Conservation (phyloP, 805 yeast genomes). For the Brettanomyces naardenensis region DNA sequence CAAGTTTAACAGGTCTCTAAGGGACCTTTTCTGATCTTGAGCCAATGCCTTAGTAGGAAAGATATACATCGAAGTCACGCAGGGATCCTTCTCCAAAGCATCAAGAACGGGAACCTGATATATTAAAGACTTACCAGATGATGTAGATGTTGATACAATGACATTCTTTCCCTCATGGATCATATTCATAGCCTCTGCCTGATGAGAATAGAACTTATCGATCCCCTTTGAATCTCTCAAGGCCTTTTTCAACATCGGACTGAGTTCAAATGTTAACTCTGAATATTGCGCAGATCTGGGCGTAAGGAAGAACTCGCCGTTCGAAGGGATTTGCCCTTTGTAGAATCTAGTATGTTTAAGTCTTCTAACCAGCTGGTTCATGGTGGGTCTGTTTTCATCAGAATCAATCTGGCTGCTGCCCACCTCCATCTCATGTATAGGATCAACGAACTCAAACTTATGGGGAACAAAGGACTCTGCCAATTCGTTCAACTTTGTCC, state of each 20-base stretch:
- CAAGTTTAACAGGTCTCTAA: slow-evolving; percentile 45
- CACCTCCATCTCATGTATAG: slow-evolving; percentile 49
- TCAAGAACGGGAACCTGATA: slow-evolving; percentile 80
- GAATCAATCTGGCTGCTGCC: slow-evolving; percentile 11
- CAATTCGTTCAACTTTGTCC: slow-evolving; percentile 28
- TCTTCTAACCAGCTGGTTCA: slow-evolving; percentile 40
- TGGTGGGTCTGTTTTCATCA: slow-evolving; percentile 18
- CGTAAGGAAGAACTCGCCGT: slow-evolving; percentile 36
- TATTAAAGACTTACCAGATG: slow-evolving; percentile 91
- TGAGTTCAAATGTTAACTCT: slow-evolving; percentile 34
- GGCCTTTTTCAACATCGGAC: slow-evolving; percentile 46
- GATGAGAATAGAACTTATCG: slow-evolving; percentile 66
- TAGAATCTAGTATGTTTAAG: slow-evolving; percentile 45
- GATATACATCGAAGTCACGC: slow-evolving; percentile 69
- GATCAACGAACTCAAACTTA: slow-evolving; percentile 45
- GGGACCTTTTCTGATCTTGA: slow-evolving; percentile 88
- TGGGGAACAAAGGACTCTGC: slow-evolving; percentile 39
- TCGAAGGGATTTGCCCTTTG: slow-evolving; percentile 52
- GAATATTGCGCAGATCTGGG: slow-evolving; percentile 38
- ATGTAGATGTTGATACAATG: slow-evolving; percentile 88
- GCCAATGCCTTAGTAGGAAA: slow-evolving; percentile 98
- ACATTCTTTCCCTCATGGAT: slow-evolving; percentile 54
- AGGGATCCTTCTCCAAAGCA: slow-evolving; percentile 32
- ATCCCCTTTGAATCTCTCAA: slow-evolving; percentile 41
- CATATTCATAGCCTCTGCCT: slow-evolving; percentile 60